Evolutionary conservation across 2,329 filamentous ascomycete species (phyloP).

Genomic region (Lomentospora prolificans): DNA sequence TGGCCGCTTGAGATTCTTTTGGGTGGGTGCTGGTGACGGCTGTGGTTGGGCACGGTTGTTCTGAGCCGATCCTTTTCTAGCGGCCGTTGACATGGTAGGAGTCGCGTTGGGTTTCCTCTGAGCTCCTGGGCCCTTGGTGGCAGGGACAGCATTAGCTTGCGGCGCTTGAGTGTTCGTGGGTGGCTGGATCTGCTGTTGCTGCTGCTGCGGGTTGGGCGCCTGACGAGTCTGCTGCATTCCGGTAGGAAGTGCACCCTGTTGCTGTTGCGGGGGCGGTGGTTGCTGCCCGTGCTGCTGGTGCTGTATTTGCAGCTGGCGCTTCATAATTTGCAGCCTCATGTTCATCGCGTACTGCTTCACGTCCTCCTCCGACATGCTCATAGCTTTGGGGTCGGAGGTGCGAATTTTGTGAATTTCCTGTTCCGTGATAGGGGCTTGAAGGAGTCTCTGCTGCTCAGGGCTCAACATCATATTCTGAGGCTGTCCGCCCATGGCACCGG

Average conservation of each 20-base stretch:
- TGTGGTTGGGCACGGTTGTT: constrained; percentile 12
- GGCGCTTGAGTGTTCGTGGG: constrained; percentile 24
- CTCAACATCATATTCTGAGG: background rate
- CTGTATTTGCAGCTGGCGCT: constrained; percentile 17
- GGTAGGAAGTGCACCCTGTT: constrained; percentile 15
- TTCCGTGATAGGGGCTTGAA: constrained; percentile 9
- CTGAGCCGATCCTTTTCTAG: background rate
- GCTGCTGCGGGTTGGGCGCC: constrained; percentile 13
- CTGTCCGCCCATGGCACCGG: background rate
- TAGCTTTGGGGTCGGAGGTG: constrained; percentile 13
- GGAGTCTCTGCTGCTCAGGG: background rate
- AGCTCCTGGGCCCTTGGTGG: constrained; percentile 14
- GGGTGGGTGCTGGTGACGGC: constrained; percentile 25
- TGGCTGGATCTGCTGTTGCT: constrained; percentile 25
- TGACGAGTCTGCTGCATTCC: constrained; percentile 14
- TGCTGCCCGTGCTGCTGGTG: constrained; percentile 13
- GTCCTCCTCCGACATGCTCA: constrained; percentile 15
- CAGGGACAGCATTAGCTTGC: constrained; percentile 18
- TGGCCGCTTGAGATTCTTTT: constrained; percentile 41
- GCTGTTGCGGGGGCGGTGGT: constrained; percentile 21
- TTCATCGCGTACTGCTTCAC: constrained; percentile 10
- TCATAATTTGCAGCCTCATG: constrained; percentile 12
- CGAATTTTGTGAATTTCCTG: constrained; percentile 18
- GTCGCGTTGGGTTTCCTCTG: constrained; percentile 21
- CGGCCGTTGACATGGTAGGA: constrained; percentile 15